phyloP scores from a whole-genome alignment of 2,329 filamentous ascomycete genomes.

The Rhynchosporium graminicola region DNA sequence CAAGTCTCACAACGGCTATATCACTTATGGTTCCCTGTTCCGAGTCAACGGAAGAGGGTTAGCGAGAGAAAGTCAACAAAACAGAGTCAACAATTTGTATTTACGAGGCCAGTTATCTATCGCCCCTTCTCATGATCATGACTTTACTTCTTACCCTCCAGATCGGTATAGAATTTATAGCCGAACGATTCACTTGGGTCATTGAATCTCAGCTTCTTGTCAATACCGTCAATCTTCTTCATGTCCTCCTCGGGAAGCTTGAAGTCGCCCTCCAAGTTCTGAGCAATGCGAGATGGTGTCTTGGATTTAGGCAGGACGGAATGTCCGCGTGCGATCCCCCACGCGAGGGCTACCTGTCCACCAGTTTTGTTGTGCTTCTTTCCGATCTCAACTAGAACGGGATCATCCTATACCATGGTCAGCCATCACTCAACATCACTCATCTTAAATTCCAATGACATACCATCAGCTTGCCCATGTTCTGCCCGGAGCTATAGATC shows the following conservation, averaged over 20 bases:
- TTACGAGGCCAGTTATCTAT: background rate
- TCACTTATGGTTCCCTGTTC: no score
- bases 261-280: constrained; percentile 66
- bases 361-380: constrained; percentile 56
- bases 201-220: constrained; percentile 49
- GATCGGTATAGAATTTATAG: constrained; percentile 13
- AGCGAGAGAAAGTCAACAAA: no score
- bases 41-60: no score
- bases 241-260: constrained; percentile 58
- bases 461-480: constrained; percentile 45
- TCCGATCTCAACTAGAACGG: constrained; percentile 54
- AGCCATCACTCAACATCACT: background rate
- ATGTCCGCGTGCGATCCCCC: constrained; percentile 57
- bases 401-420: constrained; percentile 48
- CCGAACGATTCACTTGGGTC: constrained; percentile 17
- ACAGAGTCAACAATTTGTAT: no score
- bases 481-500: constrained; percentile 60
- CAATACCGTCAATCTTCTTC: constrained; percentile 50
- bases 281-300: constrained; percentile 57
- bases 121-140: background rate
- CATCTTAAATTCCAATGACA: background rate
- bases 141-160: constrained; percentile 18
- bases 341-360: constrained; percentile 60
- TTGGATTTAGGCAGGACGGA: constrained; percentile 66
- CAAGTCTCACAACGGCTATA: no score